A percentile compares a stretch with the other conserved stretches of the same genome.
Evolutionary conservation across 1,284 basidiomycete genomes (phyloP).

Genomic region (Apiotrichum domesticum): DNA sequence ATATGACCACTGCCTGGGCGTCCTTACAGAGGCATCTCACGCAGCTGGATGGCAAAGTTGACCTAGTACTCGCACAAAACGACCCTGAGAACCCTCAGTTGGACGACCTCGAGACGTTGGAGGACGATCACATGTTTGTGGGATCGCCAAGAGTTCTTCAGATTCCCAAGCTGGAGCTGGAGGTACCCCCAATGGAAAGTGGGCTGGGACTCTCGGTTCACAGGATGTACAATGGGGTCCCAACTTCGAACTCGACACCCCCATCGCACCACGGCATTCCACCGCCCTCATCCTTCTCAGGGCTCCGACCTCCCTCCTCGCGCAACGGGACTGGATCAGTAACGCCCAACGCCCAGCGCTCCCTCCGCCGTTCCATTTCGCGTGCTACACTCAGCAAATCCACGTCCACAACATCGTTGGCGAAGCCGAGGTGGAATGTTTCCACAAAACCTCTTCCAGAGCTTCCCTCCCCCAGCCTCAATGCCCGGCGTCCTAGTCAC

Average conservation of each 20-base stretch:
- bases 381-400: slow-evolving; percentile 1
- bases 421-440: slow-evolving; percentile 27
- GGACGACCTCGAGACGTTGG: slow-evolving; percentile 21
- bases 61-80: slow-evolving; percentile 22
- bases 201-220: too few relatives aligned
- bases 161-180: slow-evolving; percentile 6
- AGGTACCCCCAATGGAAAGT: not conserved
- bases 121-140: slow-evolving; percentile 11
- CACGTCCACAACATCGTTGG: not conserved
- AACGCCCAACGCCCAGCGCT: slow-evolving; percentile 5
- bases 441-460: slow-evolving; percentile 7
- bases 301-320: not conserved
- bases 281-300: not conserved
- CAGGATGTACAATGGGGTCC: too few relatives aligned
- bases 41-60: slow-evolving; percentile 30
- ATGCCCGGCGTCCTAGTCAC: too few relatives aligned
- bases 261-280: not conserved
- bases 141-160: not conserved
- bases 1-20: slow-evolving; percentile 28
- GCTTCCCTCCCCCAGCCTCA: not conserved
- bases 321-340: slow-evolving; percentile 1
- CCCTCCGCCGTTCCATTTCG: not conserved
- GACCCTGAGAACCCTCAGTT: slow-evolving; percentile 12
- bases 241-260: not conserved
- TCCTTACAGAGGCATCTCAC: slow-evolving; percentile 26